A percentile compares a stretch with the other conserved stretches of the same genome.
phyloP scores from a whole-genome alignment of 768 basidiomycete species.

The Auricularia auricula-judae region DNA sequence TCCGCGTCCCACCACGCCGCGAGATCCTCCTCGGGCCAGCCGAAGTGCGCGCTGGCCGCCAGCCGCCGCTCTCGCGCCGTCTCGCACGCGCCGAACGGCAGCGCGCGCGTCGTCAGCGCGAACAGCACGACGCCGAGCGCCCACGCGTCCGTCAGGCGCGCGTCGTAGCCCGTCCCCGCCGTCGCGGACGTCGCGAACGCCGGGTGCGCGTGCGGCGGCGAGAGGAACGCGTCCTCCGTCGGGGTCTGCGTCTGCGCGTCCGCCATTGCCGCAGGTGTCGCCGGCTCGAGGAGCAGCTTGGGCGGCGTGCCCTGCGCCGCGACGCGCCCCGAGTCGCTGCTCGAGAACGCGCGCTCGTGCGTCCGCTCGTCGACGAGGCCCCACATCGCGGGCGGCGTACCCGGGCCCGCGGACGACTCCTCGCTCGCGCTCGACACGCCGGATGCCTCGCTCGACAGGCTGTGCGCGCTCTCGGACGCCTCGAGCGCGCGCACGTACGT shows the following conservation, averaged over 20 bases:
- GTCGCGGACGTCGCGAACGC: constrained; percentile 15
- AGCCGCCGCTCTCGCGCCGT: constrained; percentile 4
- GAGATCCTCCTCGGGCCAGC: constrained; percentile 40
- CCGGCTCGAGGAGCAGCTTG: background rate
- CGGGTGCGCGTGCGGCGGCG: background rate
- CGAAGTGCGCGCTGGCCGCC: constrained; percentile 38
- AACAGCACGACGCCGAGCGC: constrained; percentile 82
- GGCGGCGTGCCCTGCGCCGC: background rate
- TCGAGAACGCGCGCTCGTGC: background rate
- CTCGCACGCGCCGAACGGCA: constrained; percentile 52
- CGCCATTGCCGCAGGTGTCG: background rate
- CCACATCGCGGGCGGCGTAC: background rate
- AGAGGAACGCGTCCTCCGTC: background rate
- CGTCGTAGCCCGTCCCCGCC: constrained; percentile 50
- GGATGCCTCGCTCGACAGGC: background rate
- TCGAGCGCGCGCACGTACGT: background rate
- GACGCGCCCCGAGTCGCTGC: background rate
- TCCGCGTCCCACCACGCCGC: constrained; percentile 22
- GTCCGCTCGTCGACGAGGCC: background rate
- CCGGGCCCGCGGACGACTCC: background rate
- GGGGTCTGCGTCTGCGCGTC: background rate
- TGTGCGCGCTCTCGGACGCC: too few relatives aligned
- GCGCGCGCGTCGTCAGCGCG: constrained; percentile 53
- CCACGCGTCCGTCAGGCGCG: constrained; percentile 80
- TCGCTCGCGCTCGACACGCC: background rate